Conservation (phyloP, 768 basidiomycete genomes). For the Podaxis carcinomalis region DNA sequence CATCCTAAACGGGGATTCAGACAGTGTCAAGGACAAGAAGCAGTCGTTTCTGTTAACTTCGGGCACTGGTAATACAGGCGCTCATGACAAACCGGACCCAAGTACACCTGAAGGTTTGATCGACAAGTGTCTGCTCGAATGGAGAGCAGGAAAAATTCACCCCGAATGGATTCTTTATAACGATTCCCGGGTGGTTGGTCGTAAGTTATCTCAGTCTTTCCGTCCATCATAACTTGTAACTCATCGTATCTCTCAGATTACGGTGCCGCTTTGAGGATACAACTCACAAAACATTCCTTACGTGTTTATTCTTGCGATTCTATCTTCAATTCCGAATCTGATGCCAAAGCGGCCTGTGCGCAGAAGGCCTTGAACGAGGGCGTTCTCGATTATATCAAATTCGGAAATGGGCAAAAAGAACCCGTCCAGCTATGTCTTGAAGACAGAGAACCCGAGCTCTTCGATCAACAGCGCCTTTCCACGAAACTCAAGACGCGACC, state of each 20-base stretch:
- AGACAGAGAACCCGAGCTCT: not conserved
- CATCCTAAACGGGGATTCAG: slow-evolving; percentile 40
- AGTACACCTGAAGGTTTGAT: slow-evolving; percentile 34
- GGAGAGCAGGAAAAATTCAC: slow-evolving; percentile 46
- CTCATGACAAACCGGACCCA: slow-evolving; percentile 11
- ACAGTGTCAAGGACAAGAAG: slow-evolving; percentile 28
- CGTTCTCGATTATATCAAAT: slow-evolving; percentile 54
- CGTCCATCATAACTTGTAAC: slow-evolving; percentile 1
- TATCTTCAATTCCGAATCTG: slow-evolving; percentile 30
- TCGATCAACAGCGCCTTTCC: slow-evolving; percentile 5
- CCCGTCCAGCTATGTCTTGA: slow-evolving; percentile 20
- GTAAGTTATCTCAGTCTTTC: slow-evolving; percentile 26
- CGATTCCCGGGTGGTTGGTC: slow-evolving; percentile 39
- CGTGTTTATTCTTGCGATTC: slow-evolving; percentile 50
- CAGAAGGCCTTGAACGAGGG: slow-evolving; percentile 47
- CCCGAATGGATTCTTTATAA: slow-evolving; percentile 51
- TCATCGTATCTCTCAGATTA: slow-evolving; percentile 27
- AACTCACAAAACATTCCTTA: slow-evolving; percentile 43
- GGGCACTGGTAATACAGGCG: slow-evolving; percentile 20
- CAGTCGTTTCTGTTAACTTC: slow-evolving; percentile 26
- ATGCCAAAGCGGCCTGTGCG: slow-evolving; percentile 54
- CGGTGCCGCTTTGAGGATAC: slow-evolving; percentile 56
- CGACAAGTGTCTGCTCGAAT: slow-evolving; percentile 49
- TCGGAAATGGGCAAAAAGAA: slow-evolving; percentile 46
- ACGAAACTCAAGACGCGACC: not conserved